Conservation (phyloP, 768 basidiomycete genomes). For the Boletus edulis region DNA sequence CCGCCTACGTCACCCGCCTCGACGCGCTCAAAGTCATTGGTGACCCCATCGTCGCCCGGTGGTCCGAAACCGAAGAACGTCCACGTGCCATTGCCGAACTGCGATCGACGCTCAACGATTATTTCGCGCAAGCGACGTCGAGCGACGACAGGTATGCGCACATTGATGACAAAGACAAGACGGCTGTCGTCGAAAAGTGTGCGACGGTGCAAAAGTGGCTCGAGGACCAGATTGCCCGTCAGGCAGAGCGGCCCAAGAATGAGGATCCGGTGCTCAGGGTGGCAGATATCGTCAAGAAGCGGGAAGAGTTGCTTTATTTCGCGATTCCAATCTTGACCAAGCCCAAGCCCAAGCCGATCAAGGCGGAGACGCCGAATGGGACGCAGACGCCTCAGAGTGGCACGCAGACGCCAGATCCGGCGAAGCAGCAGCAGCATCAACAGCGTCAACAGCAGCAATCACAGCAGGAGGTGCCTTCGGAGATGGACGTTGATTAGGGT, state of each 20-base stretch:
- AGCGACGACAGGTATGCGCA: constrained; percentile 84
- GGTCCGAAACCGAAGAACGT: constrained; percentile 80
- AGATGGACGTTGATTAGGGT: constrained; percentile 83
- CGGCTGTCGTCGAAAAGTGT: constrained; percentile 82
- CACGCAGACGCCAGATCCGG: constrained; percentile 52
- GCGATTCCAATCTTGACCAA: constrained; percentile 86
- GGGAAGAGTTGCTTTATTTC: constrained; percentile 90
- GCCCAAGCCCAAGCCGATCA: constrained; percentile 86
- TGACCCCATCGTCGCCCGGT: constrained; percentile 82
- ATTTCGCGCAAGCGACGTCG: constrained; percentile 80
- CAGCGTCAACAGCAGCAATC: constrained; percentile 18
- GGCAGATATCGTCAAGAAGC: constrained; percentile 85
- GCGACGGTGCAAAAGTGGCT: constrained; percentile 94
- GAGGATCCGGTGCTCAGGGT: constrained; percentile 79
- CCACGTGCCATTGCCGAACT: constrained; percentile 68
- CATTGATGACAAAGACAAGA: constrained; percentile 86
- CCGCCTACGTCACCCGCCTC: constrained; percentile 84
- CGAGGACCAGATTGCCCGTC: constrained; percentile 84
- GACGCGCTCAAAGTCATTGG: constrained; percentile 83
- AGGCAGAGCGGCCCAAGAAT: constrained; percentile 88
- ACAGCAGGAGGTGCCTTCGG: constrained; percentile 46
- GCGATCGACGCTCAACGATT: constrained; percentile 86
- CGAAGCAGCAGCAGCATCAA: constrained; percentile 26
- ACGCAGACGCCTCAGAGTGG: constrained; percentile 74
- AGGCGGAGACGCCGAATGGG: constrained; percentile 48